Percentiles rank a stretch among this genome's conserved stretches.
phyloP scores from a whole-genome alignment of 768 basidiomycete genomes.

The Butyriboletus loyo region DNA sequence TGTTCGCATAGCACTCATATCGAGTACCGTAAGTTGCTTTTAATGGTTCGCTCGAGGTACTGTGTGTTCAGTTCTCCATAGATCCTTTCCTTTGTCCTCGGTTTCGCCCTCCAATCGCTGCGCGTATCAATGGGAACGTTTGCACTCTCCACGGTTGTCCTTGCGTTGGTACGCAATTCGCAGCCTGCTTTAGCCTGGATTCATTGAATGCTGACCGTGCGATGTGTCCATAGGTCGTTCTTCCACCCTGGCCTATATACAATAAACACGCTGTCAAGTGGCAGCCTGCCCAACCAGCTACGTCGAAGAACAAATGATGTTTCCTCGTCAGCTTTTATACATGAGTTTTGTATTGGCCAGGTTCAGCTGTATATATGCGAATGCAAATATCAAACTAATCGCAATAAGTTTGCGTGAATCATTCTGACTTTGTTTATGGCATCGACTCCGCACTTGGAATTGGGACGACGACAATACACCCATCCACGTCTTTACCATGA shows the following conservation, averaged over 20 bases:
- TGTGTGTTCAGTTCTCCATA: conserved; percentile 1
- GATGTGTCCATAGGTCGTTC: conserved; percentile 40
- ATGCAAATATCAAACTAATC: not conserved
- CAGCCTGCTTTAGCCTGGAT: too few species aligned
- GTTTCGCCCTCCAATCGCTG: conserved; percentile 29
- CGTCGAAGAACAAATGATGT: conserved; percentile 23
- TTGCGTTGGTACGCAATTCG: conserved; percentile 19
- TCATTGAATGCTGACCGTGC: not conserved
- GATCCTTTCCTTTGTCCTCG: conserved; percentile 30
- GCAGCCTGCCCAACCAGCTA: conserved; percentile 17
- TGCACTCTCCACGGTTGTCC: conserved; percentile 14
- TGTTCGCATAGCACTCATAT: conserved; percentile 21
- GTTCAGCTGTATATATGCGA: not conserved
- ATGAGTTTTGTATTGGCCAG: not conserved
- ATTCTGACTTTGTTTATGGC: too few species aligned
- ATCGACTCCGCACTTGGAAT: not conserved
- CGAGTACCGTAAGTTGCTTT: conserved; percentile 21
- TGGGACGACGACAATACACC: not conserved
- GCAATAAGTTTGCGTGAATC: not conserved
- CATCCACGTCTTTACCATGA: not conserved
- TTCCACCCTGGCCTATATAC: conserved; percentile 67
- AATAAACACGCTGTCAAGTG: conserved; percentile 24
- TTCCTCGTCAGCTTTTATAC: not conserved
- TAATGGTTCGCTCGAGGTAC: not conserved
- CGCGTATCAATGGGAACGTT: conserved; percentile 24